Conservation (phyloP, 2,329 filamentous ascomycete genomes). For the Alternaria brassicicola region DNA sequence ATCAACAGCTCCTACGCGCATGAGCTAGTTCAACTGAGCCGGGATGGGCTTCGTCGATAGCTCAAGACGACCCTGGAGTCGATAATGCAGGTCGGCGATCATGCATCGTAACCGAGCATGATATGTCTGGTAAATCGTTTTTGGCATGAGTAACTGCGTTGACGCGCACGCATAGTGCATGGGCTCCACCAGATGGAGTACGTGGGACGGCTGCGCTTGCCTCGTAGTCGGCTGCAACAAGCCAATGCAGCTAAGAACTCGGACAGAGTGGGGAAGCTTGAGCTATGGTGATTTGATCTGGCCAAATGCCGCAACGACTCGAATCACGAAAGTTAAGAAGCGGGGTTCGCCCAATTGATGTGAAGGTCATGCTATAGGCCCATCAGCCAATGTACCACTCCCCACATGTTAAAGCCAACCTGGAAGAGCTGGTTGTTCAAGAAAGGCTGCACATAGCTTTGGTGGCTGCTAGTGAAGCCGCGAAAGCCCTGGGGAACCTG, state of each 20-base stretch:
- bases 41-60: constrained; percentile 12
- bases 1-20: constrained; percentile 4
- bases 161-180: constrained; percentile 5
- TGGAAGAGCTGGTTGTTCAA: neutral
- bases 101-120: constrained; percentile 6
- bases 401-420: neutral
- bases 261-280: neutral
- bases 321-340: neutral
- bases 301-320: neutral
- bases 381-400: neutral
- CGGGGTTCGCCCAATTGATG: neutral
- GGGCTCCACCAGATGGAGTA: neutral
- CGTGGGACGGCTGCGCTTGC: constrained; percentile 3
- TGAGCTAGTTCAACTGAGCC: constrained; percentile 12
- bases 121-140: neutral
- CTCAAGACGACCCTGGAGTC: neutral
- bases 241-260: neutral
- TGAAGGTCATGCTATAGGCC: neutral
- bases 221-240: neutral
- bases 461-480: neutral
- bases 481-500: neutral
- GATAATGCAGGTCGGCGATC: constrained; percentile 16
- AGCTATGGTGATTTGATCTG: neutral
- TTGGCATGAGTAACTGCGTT: constrained; percentile 4
- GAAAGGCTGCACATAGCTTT: neutral